A percentile compares a stretch with the other conserved stretches of the same genome.
Conservation (phyloP, 768 basidiomycete genomes). For the Boletus reticulatus region DNA sequence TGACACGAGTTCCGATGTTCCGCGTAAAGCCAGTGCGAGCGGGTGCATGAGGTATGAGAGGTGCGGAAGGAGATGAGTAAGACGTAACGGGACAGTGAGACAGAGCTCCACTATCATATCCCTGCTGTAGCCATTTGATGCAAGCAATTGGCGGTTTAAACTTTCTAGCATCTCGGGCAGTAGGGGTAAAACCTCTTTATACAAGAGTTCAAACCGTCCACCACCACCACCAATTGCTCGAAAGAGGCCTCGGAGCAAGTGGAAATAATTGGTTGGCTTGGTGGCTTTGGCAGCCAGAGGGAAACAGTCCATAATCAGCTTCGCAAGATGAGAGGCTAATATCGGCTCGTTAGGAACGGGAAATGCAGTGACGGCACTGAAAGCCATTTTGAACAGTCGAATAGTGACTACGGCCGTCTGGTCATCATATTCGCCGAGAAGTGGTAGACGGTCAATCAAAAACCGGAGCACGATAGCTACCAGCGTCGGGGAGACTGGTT, state of each 20-base stretch:
- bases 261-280: conserved; percentile 90
- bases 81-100: conserved; percentile 91
- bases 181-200: conserved; percentile 94
- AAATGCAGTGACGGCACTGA: conserved; percentile 76
- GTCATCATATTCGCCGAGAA: conserved; percentile 84
- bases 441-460: conserved; percentile 76
- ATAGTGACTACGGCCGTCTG: conserved; percentile 80
- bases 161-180: conserved; percentile 97
- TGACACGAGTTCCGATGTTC: conserved; percentile 84
- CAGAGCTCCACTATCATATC: conserved; percentile 98
- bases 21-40: conserved; percentile 84
- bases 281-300: conserved; percentile 88
- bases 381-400: conserved; percentile 93
- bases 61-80: conserved; percentile 95
- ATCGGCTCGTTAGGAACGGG: conserved; percentile 84
- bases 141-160: conserved; percentile 83
- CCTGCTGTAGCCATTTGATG: conserved; percentile 75
- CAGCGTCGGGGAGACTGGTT: conserved; percentile 73
- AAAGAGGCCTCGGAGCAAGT: conserved; percentile 89
- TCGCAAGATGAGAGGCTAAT: conserved; percentile 88
- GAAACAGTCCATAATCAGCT: conserved; percentile 95
- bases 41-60: conserved; percentile 96
- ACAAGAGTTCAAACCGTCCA: conserved; percentile 89
- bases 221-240: conserved; percentile 90
- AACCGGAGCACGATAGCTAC: conserved; percentile 88